Percentiles rank a stretch among this genome's conserved stretches.
phyloP scores from a whole-genome alignment of 257 asterid genomes.

The Paulownia fortunei region DNA sequence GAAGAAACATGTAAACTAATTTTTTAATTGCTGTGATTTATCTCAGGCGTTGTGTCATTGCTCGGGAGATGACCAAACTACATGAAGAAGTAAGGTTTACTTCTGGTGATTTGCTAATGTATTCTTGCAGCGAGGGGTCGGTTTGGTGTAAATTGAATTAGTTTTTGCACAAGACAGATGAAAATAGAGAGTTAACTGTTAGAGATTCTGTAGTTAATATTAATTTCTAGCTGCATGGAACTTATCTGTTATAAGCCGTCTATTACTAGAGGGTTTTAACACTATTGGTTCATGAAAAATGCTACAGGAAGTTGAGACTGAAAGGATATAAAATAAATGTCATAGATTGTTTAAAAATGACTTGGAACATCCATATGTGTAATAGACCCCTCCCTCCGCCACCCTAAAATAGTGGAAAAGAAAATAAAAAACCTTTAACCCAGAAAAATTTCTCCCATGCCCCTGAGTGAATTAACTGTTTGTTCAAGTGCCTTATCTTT shows the following conservation, averaged over 20 bases:
- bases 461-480: not conserved
- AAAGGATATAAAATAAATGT: not conserved
- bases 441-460: not conserved
- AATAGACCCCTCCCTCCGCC: not conserved
- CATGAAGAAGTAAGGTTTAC: constrained; percentile 78
- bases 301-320: not conserved
- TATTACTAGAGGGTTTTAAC: constrained; percentile 11
- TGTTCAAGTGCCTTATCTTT: not conserved
- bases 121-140: not conserved
- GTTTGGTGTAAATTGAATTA: not conserved
- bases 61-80: constrained; percentile 93
- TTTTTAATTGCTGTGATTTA: constrained; percentile 27
- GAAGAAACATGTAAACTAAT: not conserved
- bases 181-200: not conserved
- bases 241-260: not conserved
- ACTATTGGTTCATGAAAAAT: constrained; percentile 13
- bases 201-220: not conserved
- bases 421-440: not conserved
- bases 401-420: not conserved
- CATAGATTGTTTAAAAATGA: not conserved
- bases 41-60: constrained; percentile 89
- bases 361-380: not conserved
- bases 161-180: not conserved
- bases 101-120: constrained; percentile 17
- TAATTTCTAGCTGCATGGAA: constrained; percentile 24